Conservation (phyloP, 2,329 filamentous ascomycete genomes). For the Alternaria alternata region DNA sequence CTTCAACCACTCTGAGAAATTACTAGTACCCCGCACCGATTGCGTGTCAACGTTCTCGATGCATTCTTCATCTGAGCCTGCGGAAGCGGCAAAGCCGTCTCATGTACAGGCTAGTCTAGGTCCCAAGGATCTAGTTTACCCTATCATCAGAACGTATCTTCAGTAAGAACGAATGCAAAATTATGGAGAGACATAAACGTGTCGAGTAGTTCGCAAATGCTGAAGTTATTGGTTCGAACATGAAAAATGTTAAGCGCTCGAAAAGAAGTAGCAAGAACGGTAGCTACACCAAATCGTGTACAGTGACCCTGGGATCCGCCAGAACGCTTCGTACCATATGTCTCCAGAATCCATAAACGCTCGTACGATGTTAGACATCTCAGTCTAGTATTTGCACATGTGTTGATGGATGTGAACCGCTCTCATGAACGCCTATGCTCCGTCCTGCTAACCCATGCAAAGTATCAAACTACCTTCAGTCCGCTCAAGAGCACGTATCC, state of each 20-base stretch:
- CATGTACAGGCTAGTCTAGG: neutral
- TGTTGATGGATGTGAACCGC: neutral
- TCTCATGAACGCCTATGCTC: conserved; percentile 9
- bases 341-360: neutral
- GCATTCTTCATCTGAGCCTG: neutral
- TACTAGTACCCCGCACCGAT: neutral
- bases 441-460: conserved; percentile 15
- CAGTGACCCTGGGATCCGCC: neutral
- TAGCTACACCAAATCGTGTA: neutral
- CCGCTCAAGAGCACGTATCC: neutral
- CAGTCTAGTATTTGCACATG: neutral
- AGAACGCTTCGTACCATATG: neutral
- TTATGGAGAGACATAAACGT: neutral
- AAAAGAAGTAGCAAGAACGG: neutral
- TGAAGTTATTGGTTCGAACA: neutral
- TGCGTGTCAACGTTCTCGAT: neutral
- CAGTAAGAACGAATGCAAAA: neutral
- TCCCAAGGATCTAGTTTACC: neutral
- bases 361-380: neutral
- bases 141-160: neutral
- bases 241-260: neutral
- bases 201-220: neutral
- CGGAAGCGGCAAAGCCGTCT: neutral
- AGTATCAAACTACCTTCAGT: conserved; percentile 3
- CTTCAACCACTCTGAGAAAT: neutral